These are phyloP conservation scores for Acacia acuminata DNA, from an alignment of 306 rosid genomes.

Conservation along the genomic window DNA sequence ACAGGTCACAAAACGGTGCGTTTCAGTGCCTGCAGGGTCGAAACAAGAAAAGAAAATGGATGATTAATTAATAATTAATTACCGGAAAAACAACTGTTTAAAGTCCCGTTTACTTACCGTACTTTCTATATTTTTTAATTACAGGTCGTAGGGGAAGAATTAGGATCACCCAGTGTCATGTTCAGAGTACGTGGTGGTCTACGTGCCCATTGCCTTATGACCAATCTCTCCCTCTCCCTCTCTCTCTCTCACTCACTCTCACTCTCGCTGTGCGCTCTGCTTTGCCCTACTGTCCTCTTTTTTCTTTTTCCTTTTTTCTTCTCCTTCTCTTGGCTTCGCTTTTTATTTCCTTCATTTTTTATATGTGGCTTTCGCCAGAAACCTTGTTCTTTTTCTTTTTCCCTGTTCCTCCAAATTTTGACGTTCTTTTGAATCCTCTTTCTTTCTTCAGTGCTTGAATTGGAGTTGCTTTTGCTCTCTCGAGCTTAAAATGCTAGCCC, in stretches of 20 bases:
- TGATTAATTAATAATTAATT: background rate
- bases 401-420: slow-evolving; percentile 14
- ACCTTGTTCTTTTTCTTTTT: background rate
- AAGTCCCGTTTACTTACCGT: background rate
- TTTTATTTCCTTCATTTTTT: background rate
- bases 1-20: background rate
- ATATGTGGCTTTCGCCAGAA: slow-evolving; percentile 25
- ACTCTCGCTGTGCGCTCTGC: background rate
- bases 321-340: background rate
- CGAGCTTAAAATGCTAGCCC: slow-evolving; percentile 36
- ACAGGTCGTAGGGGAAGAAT: background rate
- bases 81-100: background rate
- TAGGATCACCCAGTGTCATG: background rate
- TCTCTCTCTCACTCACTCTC: too few species aligned
- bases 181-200: background rate
- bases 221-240: background rate
- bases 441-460: slow-evolving; percentile 23
- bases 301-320: background rate
- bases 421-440: slow-evolving; percentile 23
- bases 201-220: background rate
- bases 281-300: slow-evolving; percentile 6
- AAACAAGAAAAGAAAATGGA: background rate
- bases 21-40: background rate
- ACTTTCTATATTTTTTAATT: background rate
- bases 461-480: slow-evolving; percentile 13